Evolutionary conservation across 2,329 filamentous ascomycete genomes (phyloP), one percentile per base, ranked within the genome.

Genomic region (Alternaria viburni): DNA sequence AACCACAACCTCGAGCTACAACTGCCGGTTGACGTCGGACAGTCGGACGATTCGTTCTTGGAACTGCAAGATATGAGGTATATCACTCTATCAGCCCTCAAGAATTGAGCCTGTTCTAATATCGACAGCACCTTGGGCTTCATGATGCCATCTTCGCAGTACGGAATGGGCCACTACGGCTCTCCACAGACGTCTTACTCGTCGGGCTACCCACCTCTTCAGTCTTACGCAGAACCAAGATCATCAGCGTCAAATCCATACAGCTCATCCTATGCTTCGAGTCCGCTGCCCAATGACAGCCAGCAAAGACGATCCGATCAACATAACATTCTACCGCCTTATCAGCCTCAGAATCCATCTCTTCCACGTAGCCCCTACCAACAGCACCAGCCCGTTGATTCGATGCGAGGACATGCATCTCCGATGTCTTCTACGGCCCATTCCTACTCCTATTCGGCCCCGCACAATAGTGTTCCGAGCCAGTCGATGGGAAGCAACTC

Each of bases 11-110:
- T 69, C 54, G 65, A 72, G 13, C 52, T 69, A 15, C 62, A 59
- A 54, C 64, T 73, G 23, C 67, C 69, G 23, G 51, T 64, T 55
- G 67, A 73, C 47, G 65, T 66, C 57, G 68, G 72, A 61, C 68
- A 68, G 61, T 52, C 71, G 17, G 68, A 72, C 21, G 67, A 70
- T 58, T 60, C 71, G 8, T 68, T 67, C 17, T 51, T 72, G 21
- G 70, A 73, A 45, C 62, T 72, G 58, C 74, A 78, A 79, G 77
- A 79, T 65, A 81, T 81, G 79, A 81, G 78, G 79, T 80, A 78
- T 44, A 65, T 25, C 11, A 17, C 26, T 26, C 51, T 36, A 44
- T 36, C 19, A 28, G 54, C 21, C 45, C 43, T 26, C 19, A 15
- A 5, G n/a, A 19, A 19, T 41, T 41, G 36, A 41, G 36, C 55